A percentile compares a stretch with the other conserved stretches of the same genome.
phyloP scores from a whole-genome alignment of 1,284 basidiomycete species.

The Malassezia dermatis region DNA sequence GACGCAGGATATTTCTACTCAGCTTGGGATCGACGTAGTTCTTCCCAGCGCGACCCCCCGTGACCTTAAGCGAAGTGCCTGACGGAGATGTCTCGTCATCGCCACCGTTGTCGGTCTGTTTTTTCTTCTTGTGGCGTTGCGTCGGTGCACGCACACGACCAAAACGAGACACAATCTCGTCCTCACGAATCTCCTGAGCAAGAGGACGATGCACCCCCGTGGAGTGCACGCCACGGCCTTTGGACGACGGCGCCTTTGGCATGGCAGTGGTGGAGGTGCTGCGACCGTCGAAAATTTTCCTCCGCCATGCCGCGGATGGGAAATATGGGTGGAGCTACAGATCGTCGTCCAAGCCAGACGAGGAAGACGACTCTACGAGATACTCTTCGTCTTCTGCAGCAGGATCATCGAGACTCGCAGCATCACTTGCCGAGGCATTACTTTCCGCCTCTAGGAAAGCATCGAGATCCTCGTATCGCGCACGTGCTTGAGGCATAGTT shows the following conservation, averaged over 20 bases:
- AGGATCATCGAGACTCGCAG: constrained; percentile 20
- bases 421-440: constrained; percentile 25
- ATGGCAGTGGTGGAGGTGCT: constrained; percentile 7
- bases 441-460: constrained; percentile 29
- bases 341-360: constrained; percentile 2
- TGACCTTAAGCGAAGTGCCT: constrained; percentile 20
- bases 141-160: constrained; percentile 14
- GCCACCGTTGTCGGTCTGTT: not conserved
- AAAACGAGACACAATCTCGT: constrained; percentile 13
- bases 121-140: not conserved
- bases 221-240: constrained; percentile 9
- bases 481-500: constrained; percentile 1
- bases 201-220: constrained; percentile 11
- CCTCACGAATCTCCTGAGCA: constrained; percentile 13
- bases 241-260: constrained; percentile 17
- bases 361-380: not conserved
- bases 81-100: not conserved
- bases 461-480: constrained; percentile 37
- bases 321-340: not conserved
- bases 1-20: constrained; percentile 77
- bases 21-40: constrained; percentile 55
- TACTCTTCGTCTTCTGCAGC: constrained; percentile 35
- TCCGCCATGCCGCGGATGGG: not conserved
- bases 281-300: not conserved
- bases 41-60: constrained; percentile 28